Evolutionary conservation across 225 moss, liverwort and hornwort species (phyloP).

Genomic region (Ulota crispa): DNA sequence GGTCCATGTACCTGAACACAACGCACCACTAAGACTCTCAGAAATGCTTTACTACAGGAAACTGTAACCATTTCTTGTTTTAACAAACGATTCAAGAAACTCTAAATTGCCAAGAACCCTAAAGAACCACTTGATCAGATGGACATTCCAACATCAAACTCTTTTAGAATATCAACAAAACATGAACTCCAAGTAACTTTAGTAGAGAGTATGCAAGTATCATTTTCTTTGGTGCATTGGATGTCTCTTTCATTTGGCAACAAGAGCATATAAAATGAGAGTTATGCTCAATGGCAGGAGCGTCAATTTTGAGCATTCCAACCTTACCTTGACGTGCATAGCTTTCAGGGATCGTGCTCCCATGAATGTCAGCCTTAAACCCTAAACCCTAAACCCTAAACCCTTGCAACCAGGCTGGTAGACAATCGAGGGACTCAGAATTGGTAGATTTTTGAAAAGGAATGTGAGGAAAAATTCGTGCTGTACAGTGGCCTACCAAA

Average conservation of each 20-base stretch:
- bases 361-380: neutral
- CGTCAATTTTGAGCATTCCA: neutral
- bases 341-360: neutral
- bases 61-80: neutral
- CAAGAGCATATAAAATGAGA: neutral
- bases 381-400: slow-evolving; percentile 16
- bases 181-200: neutral
- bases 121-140: neutral
- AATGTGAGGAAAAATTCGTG: too few species aligned
- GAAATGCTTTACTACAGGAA: neutral
- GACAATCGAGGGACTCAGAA: neutral
- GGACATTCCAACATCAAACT: neutral
- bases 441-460: neutral
- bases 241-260: neutral
- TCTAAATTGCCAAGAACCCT: neutral
- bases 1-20: slow-evolving; percentile 51
- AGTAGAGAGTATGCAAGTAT: neutral
- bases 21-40: neutral
- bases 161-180: neutral
- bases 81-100: neutral
- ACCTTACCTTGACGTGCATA: neutral
- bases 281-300: neutral
- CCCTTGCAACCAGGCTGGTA: neutral
- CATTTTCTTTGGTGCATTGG: neutral
- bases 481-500: too few species aligned